Percentiles rank a stretch among this genome's conserved stretches.
These are phyloP conservation scores for Apiospora rasikravindrae DNA, from an alignment of 2,329 filamentous ascomycete genomes.

Conservation along the genomic window DNA sequence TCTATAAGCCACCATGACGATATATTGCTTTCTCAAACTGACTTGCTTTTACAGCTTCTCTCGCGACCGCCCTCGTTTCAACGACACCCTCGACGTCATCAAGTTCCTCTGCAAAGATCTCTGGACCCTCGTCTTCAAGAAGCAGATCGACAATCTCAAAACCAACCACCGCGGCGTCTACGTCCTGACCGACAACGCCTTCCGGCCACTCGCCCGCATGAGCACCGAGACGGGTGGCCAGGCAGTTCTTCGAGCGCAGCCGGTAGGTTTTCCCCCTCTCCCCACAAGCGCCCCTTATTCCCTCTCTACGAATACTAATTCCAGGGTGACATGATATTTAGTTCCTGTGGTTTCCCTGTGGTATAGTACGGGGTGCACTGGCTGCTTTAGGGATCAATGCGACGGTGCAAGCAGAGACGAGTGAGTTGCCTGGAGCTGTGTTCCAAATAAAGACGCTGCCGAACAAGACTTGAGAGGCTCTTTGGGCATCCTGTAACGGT, in stretches of 20 bases:
- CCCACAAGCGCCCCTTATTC: constrained; percentile 10
- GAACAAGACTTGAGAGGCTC: constrained; percentile 52
- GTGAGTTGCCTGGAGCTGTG: constrained; percentile 83
- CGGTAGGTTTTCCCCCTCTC: constrained; percentile 59
- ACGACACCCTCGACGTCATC: constrained; percentile 91
- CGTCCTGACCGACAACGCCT: constrained; percentile 90
- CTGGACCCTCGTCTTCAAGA: constrained; percentile 92
- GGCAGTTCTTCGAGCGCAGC: constrained; percentile 76
- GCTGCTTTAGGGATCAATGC: constrained; percentile 90
- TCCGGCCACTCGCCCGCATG: constrained; percentile 89
- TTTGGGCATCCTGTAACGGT: background rate
- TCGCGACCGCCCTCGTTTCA: constrained; percentile 83
- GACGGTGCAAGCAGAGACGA: constrained; percentile 88
- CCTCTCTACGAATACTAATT: background rate
- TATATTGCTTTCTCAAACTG: background rate
- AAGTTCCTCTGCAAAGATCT: constrained; percentile 99
- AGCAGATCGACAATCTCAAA: constrained; percentile 98
- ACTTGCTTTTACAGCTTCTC: constrained; percentile 65
- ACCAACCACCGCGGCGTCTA: constrained; percentile 98
- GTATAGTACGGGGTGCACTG: constrained; percentile 88
- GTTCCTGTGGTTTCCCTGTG: constrained; percentile 96
- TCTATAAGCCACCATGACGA: background rate
- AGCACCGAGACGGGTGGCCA: constrained; percentile 79
- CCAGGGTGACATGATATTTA: constrained; percentile 41
- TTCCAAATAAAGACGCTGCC: constrained; percentile 93